Evolutionary conservation across 1,284 basidiomycete genomes (phyloP), one percentile per base, ranked within the genome.

Genomic region (Porodaedalea pini): DNA sequence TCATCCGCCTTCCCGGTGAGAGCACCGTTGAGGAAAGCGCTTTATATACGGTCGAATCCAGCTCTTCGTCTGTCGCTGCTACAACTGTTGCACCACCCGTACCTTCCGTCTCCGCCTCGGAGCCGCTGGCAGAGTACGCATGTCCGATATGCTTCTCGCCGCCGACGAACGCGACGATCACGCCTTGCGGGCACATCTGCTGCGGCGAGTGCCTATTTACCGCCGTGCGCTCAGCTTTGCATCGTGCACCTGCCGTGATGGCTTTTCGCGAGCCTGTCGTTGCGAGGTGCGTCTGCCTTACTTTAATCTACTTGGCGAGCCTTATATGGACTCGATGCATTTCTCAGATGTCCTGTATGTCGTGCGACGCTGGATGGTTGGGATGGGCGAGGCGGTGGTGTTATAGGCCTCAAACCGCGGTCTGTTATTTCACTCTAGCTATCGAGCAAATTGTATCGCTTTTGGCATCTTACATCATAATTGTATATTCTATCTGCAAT

Each of bases 141-240:
- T 90, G 89, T 65, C 88, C 88, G 4, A 86, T 91, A 59, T 91
- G 89, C 67, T 88, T 90, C 73, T 82, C 76, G 36, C 78, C 86
- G 1, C 88, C 88, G 1, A 81, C 79, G 0, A 83, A 87, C 60
- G 86, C 89, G 19, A 88, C 86, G 0, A 69, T 90, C 54, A 89
- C 87, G 0, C 87, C 86, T 0, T 91, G 88, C 62, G 88, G 88
- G 0, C 88, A 91, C 61, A 77, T 91, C 44, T 82, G 82, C 61
- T 91, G 88, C 62, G 89, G 87, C 1, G 73, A 80, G 25, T 91
- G 88, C 68, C 75, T 91, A 5, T 91, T 90, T 63, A 81, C 81
- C 0, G 84, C 88, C 0, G 79, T 91, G 41, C 85, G 83, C 63
- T 78, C 84, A 2, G 79, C 81, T 4, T 69, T 83, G 45, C 71